These are phyloP conservation scores for Aspergillus ochraceus DNA, from an alignment of 2,329 filamentous ascomycete genomes.

Conservation along the genomic window DNA sequence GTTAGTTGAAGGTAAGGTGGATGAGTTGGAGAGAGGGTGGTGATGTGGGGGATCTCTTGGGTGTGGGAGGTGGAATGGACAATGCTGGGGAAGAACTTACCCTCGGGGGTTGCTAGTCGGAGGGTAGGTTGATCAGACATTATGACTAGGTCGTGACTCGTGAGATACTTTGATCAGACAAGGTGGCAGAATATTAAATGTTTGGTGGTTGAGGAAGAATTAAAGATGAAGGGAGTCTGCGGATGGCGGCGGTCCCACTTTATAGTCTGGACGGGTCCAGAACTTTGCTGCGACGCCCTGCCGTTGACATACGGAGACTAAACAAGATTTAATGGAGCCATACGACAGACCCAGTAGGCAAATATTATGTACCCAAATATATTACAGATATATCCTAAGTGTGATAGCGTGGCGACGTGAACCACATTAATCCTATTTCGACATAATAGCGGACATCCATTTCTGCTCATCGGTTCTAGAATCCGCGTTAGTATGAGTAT, in stretches of 20 bases:
- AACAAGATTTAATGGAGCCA: neutral
- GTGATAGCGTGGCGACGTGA: neutral
- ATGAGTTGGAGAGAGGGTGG: neutral
- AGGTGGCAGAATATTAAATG: neutral
- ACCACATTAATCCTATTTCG: slow-evolving; percentile 34
- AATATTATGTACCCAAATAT: slow-evolving; percentile 13
- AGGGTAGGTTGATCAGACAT: slow-evolving; percentile 41
- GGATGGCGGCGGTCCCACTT: neutral
- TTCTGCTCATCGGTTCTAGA: slow-evolving; percentile 75
- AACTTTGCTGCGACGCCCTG: neutral
- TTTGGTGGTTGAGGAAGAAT: neutral
- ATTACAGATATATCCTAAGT: slow-evolving; percentile 6
- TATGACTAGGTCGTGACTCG: neutral
- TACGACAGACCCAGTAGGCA: slow-evolving; percentile 6
- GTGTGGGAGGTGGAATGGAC: neutral
- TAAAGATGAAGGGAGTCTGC: neutral
- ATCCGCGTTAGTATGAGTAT: slow-evolving; percentile 15
- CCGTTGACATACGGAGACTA: neutral
- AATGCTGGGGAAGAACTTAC: slow-evolving; percentile 21
- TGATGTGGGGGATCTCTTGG: neutral
- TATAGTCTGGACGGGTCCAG: neutral
- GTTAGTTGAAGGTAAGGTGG: neutral
- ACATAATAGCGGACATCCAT: slow-evolving; percentile 74
- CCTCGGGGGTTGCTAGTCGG: slow-evolving; percentile 42
- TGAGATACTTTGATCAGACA: neutral